Evolutionary conservation across 139 green algal genomes (phyloP).

Genomic region (Helicosporidium sp.): DNA sequence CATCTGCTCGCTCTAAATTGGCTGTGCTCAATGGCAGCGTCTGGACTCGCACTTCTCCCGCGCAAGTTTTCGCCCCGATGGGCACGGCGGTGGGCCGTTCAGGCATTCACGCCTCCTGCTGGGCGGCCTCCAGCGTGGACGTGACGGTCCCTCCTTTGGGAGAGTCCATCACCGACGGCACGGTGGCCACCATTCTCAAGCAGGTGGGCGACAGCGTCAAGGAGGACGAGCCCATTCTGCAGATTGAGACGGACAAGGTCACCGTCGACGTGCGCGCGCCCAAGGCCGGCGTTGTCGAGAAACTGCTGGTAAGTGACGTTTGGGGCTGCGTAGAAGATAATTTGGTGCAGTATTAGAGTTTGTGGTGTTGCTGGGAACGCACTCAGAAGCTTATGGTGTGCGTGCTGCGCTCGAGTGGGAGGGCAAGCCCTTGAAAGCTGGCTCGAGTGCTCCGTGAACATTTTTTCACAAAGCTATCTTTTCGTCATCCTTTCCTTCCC

Average conservation of each 20-base stretch:
- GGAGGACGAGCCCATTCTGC: conserved; percentile 17
- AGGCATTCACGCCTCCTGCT: too few relatives aligned
- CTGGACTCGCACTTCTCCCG: too few relatives aligned
- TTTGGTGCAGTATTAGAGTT: too few relatives aligned
- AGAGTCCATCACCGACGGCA: conserved; percentile 20
- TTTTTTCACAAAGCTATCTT: neutral
- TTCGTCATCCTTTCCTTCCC: too few relatives aligned
- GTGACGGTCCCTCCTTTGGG: conserved; percentile 17
- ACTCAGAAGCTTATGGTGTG: neutral
- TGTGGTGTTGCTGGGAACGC: neutral
- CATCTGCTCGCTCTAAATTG: too few relatives aligned
- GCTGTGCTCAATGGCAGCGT: too few relatives aligned
- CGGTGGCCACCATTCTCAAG: conserved; percentile 11
- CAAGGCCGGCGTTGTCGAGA: conserved; percentile 10
- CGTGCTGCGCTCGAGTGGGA: neutral
- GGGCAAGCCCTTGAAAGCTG: neutral
- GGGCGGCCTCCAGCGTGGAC: conserved; percentile 10
- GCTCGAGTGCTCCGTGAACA: neutral
- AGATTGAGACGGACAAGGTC: conserved; percentile 25
- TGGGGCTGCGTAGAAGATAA: too few relatives aligned
- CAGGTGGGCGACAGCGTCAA: conserved; percentile 11
- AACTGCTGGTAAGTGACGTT: conserved; percentile 17
- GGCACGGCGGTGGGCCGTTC: too few relatives aligned
- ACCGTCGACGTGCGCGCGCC: conserved; percentile 23
- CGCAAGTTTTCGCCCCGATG: too few relatives aligned